phyloP scores from a whole-genome alignment of 2,329 filamentous ascomycete species.

The Sporothrix protearum region DNA sequence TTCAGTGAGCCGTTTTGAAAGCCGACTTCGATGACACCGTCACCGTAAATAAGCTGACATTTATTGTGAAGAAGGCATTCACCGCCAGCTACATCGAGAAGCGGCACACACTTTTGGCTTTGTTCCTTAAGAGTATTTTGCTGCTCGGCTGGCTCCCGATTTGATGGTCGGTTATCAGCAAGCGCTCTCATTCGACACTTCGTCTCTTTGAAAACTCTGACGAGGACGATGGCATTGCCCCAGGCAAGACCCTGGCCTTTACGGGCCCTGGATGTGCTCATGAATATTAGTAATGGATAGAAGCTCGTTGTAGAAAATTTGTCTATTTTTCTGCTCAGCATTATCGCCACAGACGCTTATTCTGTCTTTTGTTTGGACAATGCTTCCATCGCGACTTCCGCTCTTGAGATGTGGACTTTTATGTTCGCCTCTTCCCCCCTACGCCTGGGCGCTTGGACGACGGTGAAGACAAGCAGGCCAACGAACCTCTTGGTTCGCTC shows the following conservation, averaged over 20 bases:
- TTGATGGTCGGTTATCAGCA: background rate
- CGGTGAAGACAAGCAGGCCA: constrained; percentile 27
- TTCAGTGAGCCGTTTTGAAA: no score
- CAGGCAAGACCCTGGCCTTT: background rate
- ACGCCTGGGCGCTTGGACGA: constrained; percentile 32
- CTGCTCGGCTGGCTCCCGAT: background rate
- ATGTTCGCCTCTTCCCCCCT: background rate
- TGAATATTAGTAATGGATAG: background rate
- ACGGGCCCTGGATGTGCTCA: background rate
- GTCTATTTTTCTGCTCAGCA: background rate
- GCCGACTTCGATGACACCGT: background rate
- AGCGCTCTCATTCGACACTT: background rate
- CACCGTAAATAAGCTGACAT: background rate
- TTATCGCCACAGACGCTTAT: background rate
- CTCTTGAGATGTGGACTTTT: background rate
- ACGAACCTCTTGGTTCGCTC: constrained; percentile 47
- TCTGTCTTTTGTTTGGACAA: background rate
- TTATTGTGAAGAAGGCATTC: background rate
- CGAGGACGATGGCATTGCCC: background rate
- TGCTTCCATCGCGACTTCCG: background rate
- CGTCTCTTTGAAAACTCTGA: background rate
- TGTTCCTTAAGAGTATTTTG: background rate
- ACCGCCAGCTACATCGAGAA: background rate
- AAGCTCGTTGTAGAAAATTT: background rate
- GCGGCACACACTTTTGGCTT: background rate